Percentiles rank a stretch among this genome's conserved stretches.
These are phyloP conservation scores for Teratosphaeria gauchensis DNA, from an alignment of 2,329 filamentous ascomycete species.

Conservation along the genomic window DNA sequence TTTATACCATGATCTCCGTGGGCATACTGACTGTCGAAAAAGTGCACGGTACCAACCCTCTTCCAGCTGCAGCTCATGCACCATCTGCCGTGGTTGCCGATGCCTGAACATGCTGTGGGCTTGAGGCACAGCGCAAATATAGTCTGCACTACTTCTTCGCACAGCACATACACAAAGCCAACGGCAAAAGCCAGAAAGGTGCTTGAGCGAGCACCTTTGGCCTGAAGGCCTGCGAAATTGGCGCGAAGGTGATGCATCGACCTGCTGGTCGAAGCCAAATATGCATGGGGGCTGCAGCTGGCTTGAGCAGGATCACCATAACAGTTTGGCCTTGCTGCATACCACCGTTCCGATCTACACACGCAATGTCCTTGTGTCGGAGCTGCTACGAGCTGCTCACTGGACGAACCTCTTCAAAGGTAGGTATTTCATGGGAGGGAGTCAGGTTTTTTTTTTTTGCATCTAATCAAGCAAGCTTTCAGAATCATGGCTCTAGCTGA, in stretches of 20 bases:
- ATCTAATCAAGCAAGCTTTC: too few relatives aligned
- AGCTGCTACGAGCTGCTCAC: neutral
- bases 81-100: neutral
- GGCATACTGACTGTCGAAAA: too few relatives aligned
- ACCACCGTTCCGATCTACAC: neutral
- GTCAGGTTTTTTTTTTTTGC: too few relatives aligned
- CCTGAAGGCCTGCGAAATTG: neutral
- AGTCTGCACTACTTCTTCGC: neutral
- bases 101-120: neutral
- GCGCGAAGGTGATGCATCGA: neutral
- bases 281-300: neutral
- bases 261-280: neutral
- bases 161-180: neutral
- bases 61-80: neutral
- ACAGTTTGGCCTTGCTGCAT: neutral
- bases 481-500: too few relatives aligned
- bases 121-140: neutral
- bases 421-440: too few relatives aligned
- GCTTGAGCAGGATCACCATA: neutral
- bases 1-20: neutral
- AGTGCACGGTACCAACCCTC: neutral
- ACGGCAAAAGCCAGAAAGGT: neutral
- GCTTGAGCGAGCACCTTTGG: neutral
- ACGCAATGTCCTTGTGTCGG: neutral
- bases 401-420: too few relatives aligned